Conservation (phyloP, 1,284 basidiomycete species). For the Trametes versicolor region DNA sequence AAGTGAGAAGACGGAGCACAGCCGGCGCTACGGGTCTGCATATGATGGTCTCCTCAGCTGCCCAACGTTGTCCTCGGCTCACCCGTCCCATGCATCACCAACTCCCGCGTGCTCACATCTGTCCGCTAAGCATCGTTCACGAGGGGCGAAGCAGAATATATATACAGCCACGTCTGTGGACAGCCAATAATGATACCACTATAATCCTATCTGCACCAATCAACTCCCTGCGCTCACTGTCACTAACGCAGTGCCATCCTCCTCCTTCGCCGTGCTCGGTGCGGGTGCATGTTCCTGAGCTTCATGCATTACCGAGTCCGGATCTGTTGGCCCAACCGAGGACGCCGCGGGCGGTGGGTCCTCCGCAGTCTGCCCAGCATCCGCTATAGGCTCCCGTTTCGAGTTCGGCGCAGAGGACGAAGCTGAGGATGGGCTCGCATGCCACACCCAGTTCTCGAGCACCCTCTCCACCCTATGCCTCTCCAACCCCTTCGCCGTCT, state of each 20-base stretch:
- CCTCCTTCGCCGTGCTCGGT: not conserved
- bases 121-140: not conserved
- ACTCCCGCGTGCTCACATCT: not conserved
- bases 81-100: not conserved
- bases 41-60: not conserved
- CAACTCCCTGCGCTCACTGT: conserved; percentile 5
- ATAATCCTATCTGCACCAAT: conserved; percentile 16
- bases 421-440: conserved; percentile 14
- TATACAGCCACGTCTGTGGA: conserved; percentile 10
- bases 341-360: conserved; percentile 5
- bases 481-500: conserved; percentile 65
- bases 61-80: not conserved
- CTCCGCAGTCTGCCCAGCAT: conserved; percentile 21
- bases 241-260: conserved; percentile 1
- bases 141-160: not conserved
- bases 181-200: conserved; percentile 34
- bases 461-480: conserved; percentile 74
- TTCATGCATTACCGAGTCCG: conserved; percentile 21
- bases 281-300: conserved; percentile 8
- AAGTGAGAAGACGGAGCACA: conserved; percentile 4
- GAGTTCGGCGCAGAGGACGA: conserved; percentile 3
- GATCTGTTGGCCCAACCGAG: conserved; percentile 20
- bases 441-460: conserved; percentile 75
- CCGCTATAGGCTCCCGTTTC: conserved; percentile 21
- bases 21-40: conserved; percentile 14